Conservation (phyloP, 768 basidiomycete species). For the Phaffia tasmanica region DNA sequence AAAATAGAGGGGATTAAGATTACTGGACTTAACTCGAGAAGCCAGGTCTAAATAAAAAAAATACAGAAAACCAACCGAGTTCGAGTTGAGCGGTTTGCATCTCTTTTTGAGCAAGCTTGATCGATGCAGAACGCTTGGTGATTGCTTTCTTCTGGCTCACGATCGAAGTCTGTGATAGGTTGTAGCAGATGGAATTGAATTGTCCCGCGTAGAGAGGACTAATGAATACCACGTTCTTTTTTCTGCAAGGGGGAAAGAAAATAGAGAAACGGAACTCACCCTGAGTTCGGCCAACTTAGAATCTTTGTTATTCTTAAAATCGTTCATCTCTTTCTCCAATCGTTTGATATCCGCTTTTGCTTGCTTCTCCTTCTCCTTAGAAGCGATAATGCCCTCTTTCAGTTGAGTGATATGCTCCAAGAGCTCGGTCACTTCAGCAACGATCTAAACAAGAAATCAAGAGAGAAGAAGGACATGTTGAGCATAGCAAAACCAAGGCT, state of each 20-base stretch:
- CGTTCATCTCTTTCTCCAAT: constrained; percentile 91
- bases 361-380: constrained; percentile 63
- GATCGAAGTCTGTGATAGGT: constrained; percentile 52
- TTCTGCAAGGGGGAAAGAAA: not conserved
- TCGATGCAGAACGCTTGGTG: constrained; percentile 64
- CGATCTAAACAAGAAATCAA: constrained; percentile 47
- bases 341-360: constrained; percentile 70
- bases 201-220: not conserved
- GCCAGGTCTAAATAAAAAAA: no score
- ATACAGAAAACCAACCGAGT: constrained; percentile 51
- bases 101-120: constrained; percentile 83
- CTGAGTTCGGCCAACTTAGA: constrained; percentile 91
- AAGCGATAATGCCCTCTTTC: constrained; percentile 38
- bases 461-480: constrained; percentile 1
- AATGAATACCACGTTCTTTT: not conserved
- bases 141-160: constrained; percentile 65
- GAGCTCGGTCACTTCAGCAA: constrained; percentile 62
- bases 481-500: no score
- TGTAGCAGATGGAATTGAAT: not conserved
- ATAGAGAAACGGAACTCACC: constrained; percentile 41
- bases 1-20: no score
- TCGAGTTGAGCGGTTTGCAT: constrained; percentile 77
- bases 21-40: no score
- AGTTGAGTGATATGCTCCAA: constrained; percentile 56
- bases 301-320: constrained; percentile 98